phyloP scores from a whole-genome alignment of 139 green algal genomes.

The Chlorella sorokiniana region DNA sequence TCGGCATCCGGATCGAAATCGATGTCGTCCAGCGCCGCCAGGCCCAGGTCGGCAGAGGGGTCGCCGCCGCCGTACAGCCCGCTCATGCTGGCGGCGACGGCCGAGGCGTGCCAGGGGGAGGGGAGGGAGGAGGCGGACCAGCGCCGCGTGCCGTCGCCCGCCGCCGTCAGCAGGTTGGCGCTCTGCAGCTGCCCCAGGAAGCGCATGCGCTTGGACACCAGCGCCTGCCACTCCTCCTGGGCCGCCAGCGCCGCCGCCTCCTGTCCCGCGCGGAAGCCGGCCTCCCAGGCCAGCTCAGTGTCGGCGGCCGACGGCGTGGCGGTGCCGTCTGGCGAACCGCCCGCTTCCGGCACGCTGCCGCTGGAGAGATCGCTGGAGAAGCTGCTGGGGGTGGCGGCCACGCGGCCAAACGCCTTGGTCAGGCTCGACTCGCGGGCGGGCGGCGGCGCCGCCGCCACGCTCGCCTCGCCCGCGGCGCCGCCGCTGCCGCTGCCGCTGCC shows the following conservation, averaged over 20 bases:
- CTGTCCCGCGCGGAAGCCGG: conserved; percentile 44
- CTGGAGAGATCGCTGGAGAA: background rate
- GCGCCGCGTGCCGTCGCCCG: conserved; percentile 1
- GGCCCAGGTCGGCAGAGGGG: conserved; percentile 7
- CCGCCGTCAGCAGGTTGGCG: conserved; percentile 8
- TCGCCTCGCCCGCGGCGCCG: background rate
- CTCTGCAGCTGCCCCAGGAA: conserved; percentile 22
- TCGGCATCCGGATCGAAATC: conserved; percentile 24
- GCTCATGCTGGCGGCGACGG: background rate
- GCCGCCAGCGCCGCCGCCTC: conserved; percentile 35
- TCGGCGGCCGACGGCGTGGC: conserved; percentile 62
- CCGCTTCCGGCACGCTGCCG: conserved; percentile 29
- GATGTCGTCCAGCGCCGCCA: conserved; percentile 8
- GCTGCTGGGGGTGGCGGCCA: conserved; percentile 65
- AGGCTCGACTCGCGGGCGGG: background rate
- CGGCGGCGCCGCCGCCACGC: background rate
- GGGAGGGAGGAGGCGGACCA: background rate
- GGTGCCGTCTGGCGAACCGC: conserved; percentile 69
- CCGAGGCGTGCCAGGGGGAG: conserved; percentile 8
- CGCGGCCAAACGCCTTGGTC: conserved; percentile 49
- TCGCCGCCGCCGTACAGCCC: conserved; percentile 47
- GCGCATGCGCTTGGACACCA: conserved; percentile 34
- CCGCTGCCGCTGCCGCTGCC: background rate
- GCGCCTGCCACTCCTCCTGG: conserved; percentile 32
- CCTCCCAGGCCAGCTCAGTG: conserved; percentile 48